Evolutionary conservation across 2,329 filamentous ascomycete species (phyloP).

Genomic region (Purpureocillium takamizusanense): DNA sequence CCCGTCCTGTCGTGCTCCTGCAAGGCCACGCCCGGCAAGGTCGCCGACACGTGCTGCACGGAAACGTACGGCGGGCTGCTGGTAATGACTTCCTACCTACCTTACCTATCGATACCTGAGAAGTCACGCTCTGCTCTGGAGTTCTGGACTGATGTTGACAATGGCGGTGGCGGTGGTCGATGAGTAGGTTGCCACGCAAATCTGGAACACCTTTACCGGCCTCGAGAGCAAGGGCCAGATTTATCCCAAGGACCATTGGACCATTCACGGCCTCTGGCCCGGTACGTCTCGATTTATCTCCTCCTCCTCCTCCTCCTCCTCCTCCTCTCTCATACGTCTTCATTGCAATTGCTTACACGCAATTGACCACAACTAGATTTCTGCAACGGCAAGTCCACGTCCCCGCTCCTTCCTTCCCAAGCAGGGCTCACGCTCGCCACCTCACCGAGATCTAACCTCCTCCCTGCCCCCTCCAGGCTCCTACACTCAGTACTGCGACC

Average conservation of each 20-base stretch:
- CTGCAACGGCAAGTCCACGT: conserved; percentile 32
- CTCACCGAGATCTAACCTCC: conserved; percentile 8
- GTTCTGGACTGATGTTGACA: neutral
- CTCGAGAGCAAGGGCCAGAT: conserved; percentile 47
- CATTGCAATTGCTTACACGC: neutral
- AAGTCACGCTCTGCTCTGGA: too few species aligned
- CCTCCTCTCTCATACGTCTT: too few species aligned
- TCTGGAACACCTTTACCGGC: conserved; percentile 57
- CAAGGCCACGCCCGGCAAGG: conserved; percentile 29
- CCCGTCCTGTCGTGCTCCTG: conserved; percentile 38
- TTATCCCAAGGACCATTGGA: conserved; percentile 48
- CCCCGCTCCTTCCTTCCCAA: neutral
- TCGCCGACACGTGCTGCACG: conserved; percentile 50
- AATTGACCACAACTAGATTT: conserved; percentile 22
- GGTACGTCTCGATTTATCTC: too few species aligned
- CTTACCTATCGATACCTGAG: too few species aligned
- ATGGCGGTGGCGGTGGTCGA: neutral
- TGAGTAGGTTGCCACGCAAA: conserved; percentile 45
- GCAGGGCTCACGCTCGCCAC: too few species aligned
- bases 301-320: too few species aligned
- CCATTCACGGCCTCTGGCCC: conserved; percentile 51
- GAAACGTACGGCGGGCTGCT: conserved; percentile 58
- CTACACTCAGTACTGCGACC: conserved; percentile 60
- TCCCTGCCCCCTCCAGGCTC: conserved; percentile 33
- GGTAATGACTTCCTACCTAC: conserved; percentile 17